Conservation (phyloP, 2,329 filamentous ascomycete species). For the Emmonsiellopsis sp. region DNA sequence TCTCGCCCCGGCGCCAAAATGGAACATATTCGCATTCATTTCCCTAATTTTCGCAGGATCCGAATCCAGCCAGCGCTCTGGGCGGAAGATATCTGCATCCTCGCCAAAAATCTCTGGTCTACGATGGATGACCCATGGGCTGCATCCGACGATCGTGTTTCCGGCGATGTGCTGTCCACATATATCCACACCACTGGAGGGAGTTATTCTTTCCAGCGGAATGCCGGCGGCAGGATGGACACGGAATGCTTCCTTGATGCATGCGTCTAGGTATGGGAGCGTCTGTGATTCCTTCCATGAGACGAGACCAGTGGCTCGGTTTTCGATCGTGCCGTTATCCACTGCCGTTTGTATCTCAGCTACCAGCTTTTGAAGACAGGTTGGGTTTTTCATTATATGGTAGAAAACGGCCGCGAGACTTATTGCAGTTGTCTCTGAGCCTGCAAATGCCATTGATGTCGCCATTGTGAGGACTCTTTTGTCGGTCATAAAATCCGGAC, state of each 20-base stretch:
- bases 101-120: conserved; percentile 58
- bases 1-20: conserved; percentile 46
- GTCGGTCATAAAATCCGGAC: conserved; percentile 21
- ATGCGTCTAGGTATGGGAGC: conserved; percentile 67
- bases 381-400: conserved; percentile 57
- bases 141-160: conserved; percentile 66
- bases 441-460: conserved; percentile 46
- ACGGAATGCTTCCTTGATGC: conserved; percentile 69
- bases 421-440: conserved; percentile 73
- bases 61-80: conserved; percentile 40
- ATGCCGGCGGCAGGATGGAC: conserved; percentile 66
- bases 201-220: conserved; percentile 64
- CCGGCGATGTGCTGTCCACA: conserved; percentile 54
- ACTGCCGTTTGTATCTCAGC: conserved; percentile 55
- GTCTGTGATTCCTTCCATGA: conserved; percentile 62
- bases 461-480: conserved; percentile 22
- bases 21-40: conserved; percentile 46
- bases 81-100: conserved; percentile 51
- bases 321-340: conserved; percentile 36
- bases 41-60: conserved; percentile 32
- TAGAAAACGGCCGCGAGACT: conserved; percentile 64
- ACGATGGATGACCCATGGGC: conserved; percentile 65
- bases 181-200: conserved; percentile 54
- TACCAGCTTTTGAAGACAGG: conserved; percentile 24
- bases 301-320: conserved; percentile 47